phyloP scores from a whole-genome alignment of 73 alveolate genomes.

The Halteria grandinella region DNA sequence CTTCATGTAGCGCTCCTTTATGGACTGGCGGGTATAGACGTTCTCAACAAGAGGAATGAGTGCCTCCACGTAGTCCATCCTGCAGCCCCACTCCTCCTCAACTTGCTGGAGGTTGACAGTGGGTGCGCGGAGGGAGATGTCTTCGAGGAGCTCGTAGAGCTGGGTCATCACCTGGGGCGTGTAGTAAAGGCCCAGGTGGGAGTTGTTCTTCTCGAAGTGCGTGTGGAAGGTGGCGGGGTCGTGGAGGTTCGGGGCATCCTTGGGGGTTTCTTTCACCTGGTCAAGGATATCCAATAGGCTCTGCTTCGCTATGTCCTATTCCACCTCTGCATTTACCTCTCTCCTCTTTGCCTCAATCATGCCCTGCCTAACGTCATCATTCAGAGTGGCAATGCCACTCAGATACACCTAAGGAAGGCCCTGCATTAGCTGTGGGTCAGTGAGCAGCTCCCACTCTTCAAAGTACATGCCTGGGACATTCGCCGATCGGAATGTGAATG shows the following conservation, averaged over 20 bases:
- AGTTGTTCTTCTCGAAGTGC: slow-evolving; percentile 73
- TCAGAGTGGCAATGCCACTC: slow-evolving; percentile 77
- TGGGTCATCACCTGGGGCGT: slow-evolving; percentile 43
- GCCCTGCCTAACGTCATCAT: slow-evolving; percentile 69
- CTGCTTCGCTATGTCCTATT: too few relatives aligned
- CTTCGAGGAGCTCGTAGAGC: slow-evolving; percentile 40
- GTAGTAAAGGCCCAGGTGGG: slow-evolving; percentile 67
- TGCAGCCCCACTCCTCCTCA: slow-evolving; percentile 74
- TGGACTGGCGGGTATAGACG: slow-evolving; percentile 55
- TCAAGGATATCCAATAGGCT: slow-evolving; percentile 72
- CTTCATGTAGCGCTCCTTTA: slow-evolving; percentile 56
- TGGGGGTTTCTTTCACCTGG: slow-evolving; percentile 75
- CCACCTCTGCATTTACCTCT: slow-evolving; percentile 13
- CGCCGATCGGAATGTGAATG: slow-evolving; percentile 74
- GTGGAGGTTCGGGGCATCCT: slow-evolving; percentile 74
- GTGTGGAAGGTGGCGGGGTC: slow-evolving; percentile 70
- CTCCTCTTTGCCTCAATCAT: slow-evolving; percentile 19
- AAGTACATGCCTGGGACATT: slow-evolving; percentile 71
- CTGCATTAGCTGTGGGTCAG: slow-evolving; percentile 75
- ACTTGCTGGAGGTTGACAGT: neutral
- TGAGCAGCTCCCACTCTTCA: slow-evolving; percentile 85
- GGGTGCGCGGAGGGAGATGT: neutral
- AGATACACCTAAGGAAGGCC: slow-evolving; percentile 70
- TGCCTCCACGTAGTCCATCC: slow-evolving; percentile 66
- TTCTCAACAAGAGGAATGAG: slow-evolving; percentile 60